Conservation (phyloP, 176 grass and related monocot genomes). For the Tillandsia fasciculata region DNA sequence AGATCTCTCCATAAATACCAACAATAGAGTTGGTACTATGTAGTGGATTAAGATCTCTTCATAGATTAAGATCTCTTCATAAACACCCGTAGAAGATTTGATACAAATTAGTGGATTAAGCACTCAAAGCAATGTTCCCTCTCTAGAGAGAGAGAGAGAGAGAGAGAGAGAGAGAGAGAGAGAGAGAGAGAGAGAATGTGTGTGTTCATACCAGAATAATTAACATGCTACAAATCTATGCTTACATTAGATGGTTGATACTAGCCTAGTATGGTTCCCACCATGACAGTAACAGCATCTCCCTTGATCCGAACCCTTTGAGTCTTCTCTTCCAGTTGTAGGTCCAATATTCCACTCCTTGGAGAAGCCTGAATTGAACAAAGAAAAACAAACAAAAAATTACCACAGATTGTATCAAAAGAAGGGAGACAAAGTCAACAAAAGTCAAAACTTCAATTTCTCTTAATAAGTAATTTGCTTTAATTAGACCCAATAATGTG, state of each 20-base stretch:
- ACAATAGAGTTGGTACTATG: no score
- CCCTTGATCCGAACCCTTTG: conserved; percentile 52
- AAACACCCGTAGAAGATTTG: no score
- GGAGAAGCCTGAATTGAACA: conserved; percentile 38
- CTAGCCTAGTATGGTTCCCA: conserved; percentile 36
- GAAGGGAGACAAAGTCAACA: background rate
- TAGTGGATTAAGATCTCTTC: no score
- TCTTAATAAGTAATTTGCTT: background rate
- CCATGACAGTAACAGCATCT: conserved; percentile 63
- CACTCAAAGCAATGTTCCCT: no score
- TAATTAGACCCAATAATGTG: background rate
- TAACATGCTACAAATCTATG: no score
- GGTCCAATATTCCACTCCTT: conserved; percentile 46
- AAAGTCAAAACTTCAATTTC: background rate
- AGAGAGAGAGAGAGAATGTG: no score
- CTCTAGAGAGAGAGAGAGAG: no score
- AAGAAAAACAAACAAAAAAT: background rate
- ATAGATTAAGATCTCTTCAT: no score
- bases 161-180: no score
- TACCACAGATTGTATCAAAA: background rate
- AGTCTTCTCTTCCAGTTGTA: conserved; percentile 37
- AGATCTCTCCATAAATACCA: no score
- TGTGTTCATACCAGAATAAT: no score
- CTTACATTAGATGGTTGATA: background rate
- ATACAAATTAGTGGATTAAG: no score